These are phyloP conservation scores for Musa beccarii DNA, from an alignment of 176 grass and related monocot species.

Conservation along the genomic window DNA sequence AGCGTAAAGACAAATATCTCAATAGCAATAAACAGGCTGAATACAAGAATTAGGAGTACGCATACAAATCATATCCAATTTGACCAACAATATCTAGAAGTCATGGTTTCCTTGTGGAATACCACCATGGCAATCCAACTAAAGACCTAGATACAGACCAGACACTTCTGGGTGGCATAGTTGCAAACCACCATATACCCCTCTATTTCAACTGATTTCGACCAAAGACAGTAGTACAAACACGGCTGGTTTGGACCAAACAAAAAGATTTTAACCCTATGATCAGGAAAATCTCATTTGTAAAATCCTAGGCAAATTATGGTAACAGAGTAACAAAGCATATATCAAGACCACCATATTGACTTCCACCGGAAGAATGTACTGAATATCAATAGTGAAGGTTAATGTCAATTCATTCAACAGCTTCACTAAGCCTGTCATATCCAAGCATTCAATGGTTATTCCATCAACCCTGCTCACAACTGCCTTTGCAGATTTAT, in stretches of 20 bases:
- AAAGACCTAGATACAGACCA: too few species aligned
- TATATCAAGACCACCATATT: not conserved
- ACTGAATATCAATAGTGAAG: not conserved
- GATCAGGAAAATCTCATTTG: not conserved
- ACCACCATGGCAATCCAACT: too few species aligned
- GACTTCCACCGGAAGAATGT: not conserved
- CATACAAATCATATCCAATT: too few species aligned
- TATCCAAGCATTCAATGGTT: too few species aligned
- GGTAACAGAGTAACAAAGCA: not conserved
- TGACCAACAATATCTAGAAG: too few species aligned
- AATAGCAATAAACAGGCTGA: not conserved
- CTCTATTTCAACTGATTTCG: not conserved
- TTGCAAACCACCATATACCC: not conserved
- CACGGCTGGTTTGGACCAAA: not conserved
- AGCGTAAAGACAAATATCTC: not conserved
- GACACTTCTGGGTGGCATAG: not conserved
- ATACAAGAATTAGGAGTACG: too few species aligned
- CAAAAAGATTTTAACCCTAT: not conserved
- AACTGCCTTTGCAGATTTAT: too few species aligned
- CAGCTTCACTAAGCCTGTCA: too few species aligned
- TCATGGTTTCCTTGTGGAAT: too few species aligned
- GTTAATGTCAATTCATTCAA: too few species aligned
- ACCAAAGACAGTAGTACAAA: not conserved
- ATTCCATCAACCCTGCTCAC: too few species aligned
- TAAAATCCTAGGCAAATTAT: not conserved